Evolutionary conservation across 2,329 filamentous ascomycete genomes (phyloP).

Genomic region (Penicillium paneum): DNA sequence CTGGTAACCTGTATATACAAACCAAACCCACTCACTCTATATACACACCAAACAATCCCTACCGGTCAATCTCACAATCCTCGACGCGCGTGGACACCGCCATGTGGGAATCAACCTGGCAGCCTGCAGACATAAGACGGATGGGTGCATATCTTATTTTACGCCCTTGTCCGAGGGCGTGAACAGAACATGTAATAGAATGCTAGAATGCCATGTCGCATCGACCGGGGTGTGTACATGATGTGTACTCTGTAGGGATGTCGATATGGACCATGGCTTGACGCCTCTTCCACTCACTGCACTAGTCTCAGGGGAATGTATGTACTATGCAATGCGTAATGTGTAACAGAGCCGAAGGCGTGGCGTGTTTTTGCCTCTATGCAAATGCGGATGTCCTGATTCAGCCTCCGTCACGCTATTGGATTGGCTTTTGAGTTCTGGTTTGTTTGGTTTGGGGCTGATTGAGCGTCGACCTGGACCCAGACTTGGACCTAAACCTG

Average conservation of each 20-base stretch:
- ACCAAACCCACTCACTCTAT: background rate
- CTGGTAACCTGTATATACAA: background rate
- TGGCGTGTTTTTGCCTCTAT: background rate
- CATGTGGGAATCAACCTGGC: constrained; percentile 5
- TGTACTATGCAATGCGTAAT: background rate
- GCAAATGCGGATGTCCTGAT: constrained; percentile 1
- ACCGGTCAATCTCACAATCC: background rate
- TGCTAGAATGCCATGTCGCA: background rate
- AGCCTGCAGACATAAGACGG: constrained; percentile 3
- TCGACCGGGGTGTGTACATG: background rate
- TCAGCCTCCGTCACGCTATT: background rate
- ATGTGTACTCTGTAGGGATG: background rate
- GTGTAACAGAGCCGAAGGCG: background rate
- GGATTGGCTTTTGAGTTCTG: background rate
- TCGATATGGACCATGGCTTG: background rate
- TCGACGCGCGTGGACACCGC: background rate
- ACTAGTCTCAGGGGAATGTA: background rate
- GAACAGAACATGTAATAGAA: background rate
- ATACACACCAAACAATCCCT: background rate
- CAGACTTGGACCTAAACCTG: background rate
- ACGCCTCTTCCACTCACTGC: background rate
- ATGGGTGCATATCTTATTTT: background rate
- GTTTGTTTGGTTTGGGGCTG: background rate
- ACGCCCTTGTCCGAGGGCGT: background rate
- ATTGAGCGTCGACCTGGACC: background rate